phyloP scores from a whole-genome alignment of 1,139 yeast genomes.

The Lodderomyces theae region DNA sequence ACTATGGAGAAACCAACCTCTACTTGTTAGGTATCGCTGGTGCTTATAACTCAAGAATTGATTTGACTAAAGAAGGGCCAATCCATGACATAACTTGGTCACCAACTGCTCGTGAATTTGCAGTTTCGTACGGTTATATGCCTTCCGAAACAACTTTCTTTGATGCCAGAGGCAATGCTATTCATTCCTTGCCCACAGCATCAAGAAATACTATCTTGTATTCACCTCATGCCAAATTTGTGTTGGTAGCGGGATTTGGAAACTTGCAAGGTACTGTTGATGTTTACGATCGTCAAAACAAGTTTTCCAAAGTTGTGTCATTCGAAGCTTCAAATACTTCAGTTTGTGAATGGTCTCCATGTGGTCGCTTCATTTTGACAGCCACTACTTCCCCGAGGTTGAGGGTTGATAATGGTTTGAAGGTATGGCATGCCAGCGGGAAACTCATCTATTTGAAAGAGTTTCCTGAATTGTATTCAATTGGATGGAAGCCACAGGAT shows the following conservation, averaged over 20 bases:
- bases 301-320: slow-evolving; percentile 73
- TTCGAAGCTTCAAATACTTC: slow-evolving; percentile 94
- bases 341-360: slow-evolving; percentile 98
- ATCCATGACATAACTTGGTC: slow-evolving; percentile 98
- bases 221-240: slow-evolving; percentile 91
- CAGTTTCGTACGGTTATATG: slow-evolving; percentile 96
- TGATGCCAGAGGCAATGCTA: slow-evolving; percentile 88
- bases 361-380: slow-evolving; percentile 87
- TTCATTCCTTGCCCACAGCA: slow-evolving; percentile 79
- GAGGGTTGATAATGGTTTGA: slow-evolving; percentile 93
- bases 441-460: slow-evolving; percentile 74
- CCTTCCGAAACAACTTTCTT: slow-evolving; percentile 95
- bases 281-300: slow-evolving; percentile 87
- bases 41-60: slow-evolving; percentile 83
- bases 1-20: slow-evolving; percentile 94
- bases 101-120: slow-evolving; percentile 93
- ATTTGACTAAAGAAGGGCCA: slow-evolving; percentile 89
- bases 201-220: slow-evolving; percentile 88
- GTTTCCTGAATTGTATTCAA: slow-evolving; percentile 74
- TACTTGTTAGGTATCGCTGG: slow-evolving; percentile 92
- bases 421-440: slow-evolving; percentile 92
- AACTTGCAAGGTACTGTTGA: slow-evolving; percentile 96
- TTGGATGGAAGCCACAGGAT: slow-evolving; percentile 84
- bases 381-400: slow-evolving; percentile 97
- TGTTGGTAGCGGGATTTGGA: slow-evolving; percentile 96